Evolutionary conservation across 352 stramenopile species (phyloP), one percentile per base, ranked within the genome.

Genomic region (Phytophthora parvispora): DNA sequence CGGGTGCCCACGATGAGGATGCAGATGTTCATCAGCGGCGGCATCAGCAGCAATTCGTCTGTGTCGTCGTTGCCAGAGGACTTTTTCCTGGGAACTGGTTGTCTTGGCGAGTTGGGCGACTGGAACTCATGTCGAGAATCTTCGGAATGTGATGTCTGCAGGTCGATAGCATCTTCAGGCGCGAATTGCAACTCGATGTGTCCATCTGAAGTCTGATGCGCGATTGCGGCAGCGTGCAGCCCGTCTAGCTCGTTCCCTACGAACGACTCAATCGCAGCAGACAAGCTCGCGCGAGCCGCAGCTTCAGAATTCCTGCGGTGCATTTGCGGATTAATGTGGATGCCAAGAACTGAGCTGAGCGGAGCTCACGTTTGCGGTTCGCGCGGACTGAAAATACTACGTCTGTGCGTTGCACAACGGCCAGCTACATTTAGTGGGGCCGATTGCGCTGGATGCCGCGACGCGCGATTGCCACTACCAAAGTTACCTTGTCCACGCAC

Each of bases 1-100:
- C 80, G 67, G 5, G 87, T 94, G 31, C 87, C 87, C 12, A 95
- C 87, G 43, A 94, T 82, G 75, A 95, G 84, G 64, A 94, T 93
- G 50, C 89, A 85, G 25, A 94, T 80, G 20, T 66, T 75, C 78
- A 93, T 78, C 15, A 67, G 47, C 4, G 78, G 78, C 13, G 64
- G 64, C 57, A 67, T 60, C 10, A 56, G 74, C n/a, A 75, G 40
- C 36, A 60, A 28, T 4, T 72, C 54, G 16, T 62, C 55, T 1
- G 27, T 54, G 34, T 61, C 40, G 7, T 52, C 60, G 43, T 42
- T 18, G 28, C 9, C 40, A 18, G 29, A 32, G 10, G 48, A 53
- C 24, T 7, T 54, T 22, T 50, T 53, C 34, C 5, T 48, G 16
- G 43, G 9, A 22, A 32, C 49, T 12, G 50, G 34, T 18, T 31